Base-by-base conservation (phyloP, 2,329 filamentous ascomycete species). In the Microsporum canis region DNA sequence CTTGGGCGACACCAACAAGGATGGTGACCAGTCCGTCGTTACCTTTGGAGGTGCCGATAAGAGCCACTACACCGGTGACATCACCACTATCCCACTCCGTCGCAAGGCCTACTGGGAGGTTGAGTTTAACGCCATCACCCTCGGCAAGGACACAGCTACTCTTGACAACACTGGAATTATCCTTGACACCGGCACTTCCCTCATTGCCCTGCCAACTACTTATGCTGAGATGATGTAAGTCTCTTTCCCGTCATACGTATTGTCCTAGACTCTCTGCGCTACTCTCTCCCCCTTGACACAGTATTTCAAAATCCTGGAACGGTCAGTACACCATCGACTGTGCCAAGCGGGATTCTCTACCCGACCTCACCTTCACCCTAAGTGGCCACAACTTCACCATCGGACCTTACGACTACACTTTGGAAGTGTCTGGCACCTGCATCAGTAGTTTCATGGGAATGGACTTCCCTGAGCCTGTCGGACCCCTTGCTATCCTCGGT, bases 41-140 rank as follows among this genome's bases (percentile, higher is more conserved):
- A 85, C 87, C 67, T 99, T 99, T 67, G 92, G 92, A 75, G 92
- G 92, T 67, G 77, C 96, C 64, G 87, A 97, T 76, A 79, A 90
- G 78, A 79, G 80, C 72, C 90, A 94, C 81, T 88, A 84, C 77
- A 86, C 82, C 43, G 94, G 94, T 71, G 87, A 97, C 76, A 83
- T 99, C 70, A 89, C 86, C 73, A 95, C 91, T 76, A 90, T 99
- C 68, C 94, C 94, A 60, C 84, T 99, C 68, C 89, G 94, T 76
- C 89, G 94, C 75, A 97, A 97, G 87, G 94, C 94, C 57, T 99
- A 99, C 84, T 99, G 94, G 94, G 94, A 99, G 83, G 92, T 99
- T 61, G 91, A 97, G 71, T 86, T 99, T 64, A 87, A 97, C 71
- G 82, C 90, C 66, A 94, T 99, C 78, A 85, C 88, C 61, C 90